Conservation (phyloP, 2,329 filamentous ascomycete species). For the Ceratocystis diversiconidia region DNA sequence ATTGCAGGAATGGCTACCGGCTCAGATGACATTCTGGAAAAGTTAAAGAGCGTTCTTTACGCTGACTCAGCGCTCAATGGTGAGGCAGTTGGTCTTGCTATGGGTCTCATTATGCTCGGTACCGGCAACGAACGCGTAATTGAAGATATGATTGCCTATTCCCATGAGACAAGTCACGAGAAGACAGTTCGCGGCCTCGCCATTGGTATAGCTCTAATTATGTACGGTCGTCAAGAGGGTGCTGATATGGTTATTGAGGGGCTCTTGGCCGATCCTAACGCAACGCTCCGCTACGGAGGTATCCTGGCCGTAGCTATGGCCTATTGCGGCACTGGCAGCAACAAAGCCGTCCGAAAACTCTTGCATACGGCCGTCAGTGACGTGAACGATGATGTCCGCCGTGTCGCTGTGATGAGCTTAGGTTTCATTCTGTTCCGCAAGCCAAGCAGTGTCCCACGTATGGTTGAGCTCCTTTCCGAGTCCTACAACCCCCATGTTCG, state of each 20-base stretch:
- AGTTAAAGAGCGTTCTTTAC: slow-evolving; percentile 76
- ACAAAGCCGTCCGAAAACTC: slow-evolving; percentile 93
- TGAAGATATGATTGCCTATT: slow-evolving; percentile 94
- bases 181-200: slow-evolving; percentile 95
- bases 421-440: slow-evolving; percentile 98
- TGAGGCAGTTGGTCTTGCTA: slow-evolving; percentile 86
- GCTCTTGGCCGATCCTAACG: slow-evolving; percentile 82
- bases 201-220: slow-evolving; percentile 93
- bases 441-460: slow-evolving; percentile 88
- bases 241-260: slow-evolving; percentile 91
- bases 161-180: slow-evolving; percentile 95
- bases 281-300: slow-evolving; percentile 86
- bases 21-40: slow-evolving; percentile 78
- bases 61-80: slow-evolving; percentile 92
- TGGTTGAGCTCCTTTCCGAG: slow-evolving; percentile 95
- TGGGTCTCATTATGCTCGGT: slow-evolving; percentile 96
- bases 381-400: slow-evolving; percentile 91
- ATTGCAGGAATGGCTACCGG: slow-evolving; percentile 97
- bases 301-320: slow-evolving; percentile 98
- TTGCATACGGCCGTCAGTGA: slow-evolving; percentile 95
- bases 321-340: slow-evolving; percentile 94
- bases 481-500: slow-evolving; percentile 98
- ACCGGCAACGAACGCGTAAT: slow-evolving; percentile 90
- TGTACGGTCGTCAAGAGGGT: slow-evolving; percentile 90
- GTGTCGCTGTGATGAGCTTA: slow-evolving; percentile 92